Conservation (phyloP, 345 rosid genomes). For the Brassica incana region DNA sequence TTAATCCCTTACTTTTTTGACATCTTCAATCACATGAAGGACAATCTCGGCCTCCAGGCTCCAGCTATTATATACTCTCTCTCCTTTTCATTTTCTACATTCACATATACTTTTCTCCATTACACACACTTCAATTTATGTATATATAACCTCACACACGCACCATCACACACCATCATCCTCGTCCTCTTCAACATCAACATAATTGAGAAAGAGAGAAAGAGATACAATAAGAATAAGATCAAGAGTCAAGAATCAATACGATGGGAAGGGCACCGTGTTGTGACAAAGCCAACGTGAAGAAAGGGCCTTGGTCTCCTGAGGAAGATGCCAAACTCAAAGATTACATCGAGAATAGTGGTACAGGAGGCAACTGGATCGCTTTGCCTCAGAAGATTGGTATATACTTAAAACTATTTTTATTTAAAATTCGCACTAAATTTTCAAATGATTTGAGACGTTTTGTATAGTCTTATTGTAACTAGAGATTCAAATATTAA, state of each 20-base stretch:
- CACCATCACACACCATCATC: slow-evolving; percentile 34
- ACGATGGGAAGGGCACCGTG: slow-evolving; percentile 91
- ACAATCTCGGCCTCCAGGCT: slow-evolving; percentile 68
- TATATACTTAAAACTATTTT: slow-evolving; percentile 19
- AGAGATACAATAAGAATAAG: slow-evolving; percentile 4
- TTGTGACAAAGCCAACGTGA: slow-evolving; percentile 83
- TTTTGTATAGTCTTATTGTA: background rate
- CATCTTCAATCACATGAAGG: slow-evolving; percentile 42
- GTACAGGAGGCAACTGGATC: slow-evolving; percentile 2
- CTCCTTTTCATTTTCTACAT: slow-evolving; percentile 15
- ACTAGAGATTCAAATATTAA: background rate
- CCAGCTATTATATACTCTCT: slow-evolving; percentile 53
- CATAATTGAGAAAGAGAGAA: slow-evolving; percentile 6
- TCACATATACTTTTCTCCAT: slow-evolving; percentile 34
- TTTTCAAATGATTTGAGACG: slow-evolving; percentile 1
- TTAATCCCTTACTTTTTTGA: slow-evolving; percentile 46
- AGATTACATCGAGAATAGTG: background rate
- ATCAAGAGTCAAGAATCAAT: slow-evolving; percentile 23
- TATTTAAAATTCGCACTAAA: background rate
- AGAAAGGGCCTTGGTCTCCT: slow-evolving; percentile 24
- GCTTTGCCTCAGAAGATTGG: slow-evolving; percentile 35
- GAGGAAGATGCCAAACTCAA: background rate
- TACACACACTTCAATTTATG: slow-evolving; percentile 16
- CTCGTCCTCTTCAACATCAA: slow-evolving; percentile 28
- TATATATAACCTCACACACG: slow-evolving; percentile 37